Evolutionary conservation across 2,329 filamentous ascomycete species (phyloP).

Genomic region (Trichoderma oligosporum): DNA sequence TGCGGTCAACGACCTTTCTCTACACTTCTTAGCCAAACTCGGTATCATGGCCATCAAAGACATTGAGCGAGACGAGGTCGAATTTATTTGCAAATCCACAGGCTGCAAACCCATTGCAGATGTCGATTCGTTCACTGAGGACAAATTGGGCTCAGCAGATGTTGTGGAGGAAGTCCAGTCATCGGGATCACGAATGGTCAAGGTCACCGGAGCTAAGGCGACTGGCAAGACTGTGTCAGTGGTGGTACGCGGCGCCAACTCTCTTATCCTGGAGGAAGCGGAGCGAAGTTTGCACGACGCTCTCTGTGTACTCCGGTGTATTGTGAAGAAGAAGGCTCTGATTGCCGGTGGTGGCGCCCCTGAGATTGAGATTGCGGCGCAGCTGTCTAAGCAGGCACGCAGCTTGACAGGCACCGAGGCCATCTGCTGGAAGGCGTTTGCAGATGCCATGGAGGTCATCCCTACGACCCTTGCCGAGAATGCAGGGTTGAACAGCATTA

Average conservation of each 20-base stretch:
- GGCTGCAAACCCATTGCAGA: slow-evolving; percentile 99
- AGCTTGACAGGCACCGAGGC: slow-evolving; percentile 86
- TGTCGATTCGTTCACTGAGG: slow-evolving; percentile 96
- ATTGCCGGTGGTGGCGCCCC: slow-evolving; percentile 95
- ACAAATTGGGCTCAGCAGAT: slow-evolving; percentile 92
- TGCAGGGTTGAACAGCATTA: slow-evolving; percentile 95
- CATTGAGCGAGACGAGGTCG: slow-evolving; percentile 96
- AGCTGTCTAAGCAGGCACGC: slow-evolving; percentile 76
- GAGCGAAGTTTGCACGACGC: slow-evolving; percentile 96
- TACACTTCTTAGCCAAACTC: slow-evolving; percentile 96
- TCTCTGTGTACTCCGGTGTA: slow-evolving; percentile 91
- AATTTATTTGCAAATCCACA: slow-evolving; percentile 98
- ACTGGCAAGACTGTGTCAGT: slow-evolving; percentile 88
- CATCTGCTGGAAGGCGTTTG: slow-evolving; percentile 99
- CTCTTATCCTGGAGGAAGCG: slow-evolving; percentile 90
- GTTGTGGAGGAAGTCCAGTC: slow-evolving; percentile 88
- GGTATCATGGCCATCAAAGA: slow-evolving; percentile 96
- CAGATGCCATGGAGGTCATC: slow-evolving; percentile 94
- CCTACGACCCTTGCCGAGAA: slow-evolving; percentile 97
- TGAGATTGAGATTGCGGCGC: slow-evolving; percentile 91
- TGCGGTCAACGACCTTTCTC: slow-evolving; percentile 92
- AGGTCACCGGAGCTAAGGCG: slow-evolving; percentile 85
- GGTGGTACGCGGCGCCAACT: slow-evolving; percentile 90
- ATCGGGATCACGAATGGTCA: slow-evolving; percentile 86
- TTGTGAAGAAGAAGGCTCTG: slow-evolving; percentile 99